Conservation (phyloP, 352 stramenopile genomes). For the Peronospora belbahrii region DNA sequence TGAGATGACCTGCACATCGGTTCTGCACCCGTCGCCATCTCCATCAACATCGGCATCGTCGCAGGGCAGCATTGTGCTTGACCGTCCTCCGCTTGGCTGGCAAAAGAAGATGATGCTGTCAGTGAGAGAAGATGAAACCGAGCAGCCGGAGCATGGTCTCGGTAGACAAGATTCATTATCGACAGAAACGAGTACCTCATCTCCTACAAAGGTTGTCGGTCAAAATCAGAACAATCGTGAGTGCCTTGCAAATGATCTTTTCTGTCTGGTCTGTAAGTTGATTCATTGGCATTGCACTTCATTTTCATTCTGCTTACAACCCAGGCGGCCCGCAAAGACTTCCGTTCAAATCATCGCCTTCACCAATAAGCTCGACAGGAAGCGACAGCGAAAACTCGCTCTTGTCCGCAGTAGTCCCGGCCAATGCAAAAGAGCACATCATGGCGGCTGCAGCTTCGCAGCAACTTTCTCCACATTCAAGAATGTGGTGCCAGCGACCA, state of each 20-base stretch:
- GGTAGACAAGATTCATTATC: not conserved
- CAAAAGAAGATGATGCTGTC: slow-evolving; percentile 29
- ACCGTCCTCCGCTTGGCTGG: slow-evolving; percentile 32
- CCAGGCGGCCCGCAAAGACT: not conserved
- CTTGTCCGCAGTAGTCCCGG: slow-evolving; percentile 10
- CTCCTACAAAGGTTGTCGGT: not conserved
- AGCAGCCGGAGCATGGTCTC: not conserved
- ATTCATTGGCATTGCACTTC: not conserved
- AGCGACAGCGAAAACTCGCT: slow-evolving; percentile 12
- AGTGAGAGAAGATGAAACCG: slow-evolving; percentile 3
- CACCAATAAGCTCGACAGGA: slow-evolving; percentile 3
- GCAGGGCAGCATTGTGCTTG: slow-evolving; percentile 31
- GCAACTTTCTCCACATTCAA: not conserved
- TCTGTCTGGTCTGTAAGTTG: not conserved
- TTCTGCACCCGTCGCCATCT: slow-evolving; percentile 14
- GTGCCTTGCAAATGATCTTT: not conserved
- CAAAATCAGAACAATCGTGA: slow-evolving; percentile 4
- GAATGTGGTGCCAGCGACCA: slow-evolving; percentile 3
- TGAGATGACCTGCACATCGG: slow-evolving; percentile 3
- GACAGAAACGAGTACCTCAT: not conserved
- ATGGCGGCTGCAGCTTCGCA: slow-evolving; percentile 17
- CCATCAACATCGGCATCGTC: slow-evolving; percentile 33
- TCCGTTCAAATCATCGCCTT: slow-evolving; percentile 1
- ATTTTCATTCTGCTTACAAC: not conserved
- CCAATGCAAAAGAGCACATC: slow-evolving; percentile 29